Evolutionary conservation across 805 yeast genomes (phyloP), one percentile per base, ranked within the genome.

Genomic region (Starmerella floris): DNA sequence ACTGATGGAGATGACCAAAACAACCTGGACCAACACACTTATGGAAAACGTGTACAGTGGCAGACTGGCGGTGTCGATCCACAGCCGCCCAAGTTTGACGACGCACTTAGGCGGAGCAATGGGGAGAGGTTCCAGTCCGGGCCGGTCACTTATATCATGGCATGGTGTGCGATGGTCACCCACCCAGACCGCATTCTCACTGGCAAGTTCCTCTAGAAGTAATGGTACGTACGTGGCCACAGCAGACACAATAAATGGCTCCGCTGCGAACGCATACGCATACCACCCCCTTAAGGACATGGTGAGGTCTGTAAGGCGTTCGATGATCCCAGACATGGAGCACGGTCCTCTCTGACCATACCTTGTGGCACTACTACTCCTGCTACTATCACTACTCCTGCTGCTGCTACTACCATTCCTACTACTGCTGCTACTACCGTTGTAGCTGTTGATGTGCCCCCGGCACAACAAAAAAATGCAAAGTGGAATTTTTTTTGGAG

Each of bases 151-250:
- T 26, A 33, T 22, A 13, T 32, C 43, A 19, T 40, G 46, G 56
- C 93, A 81, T 1, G 77, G 76, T 11, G 70, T 63, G 2, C 70
- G 44, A 48, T 73, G 79, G 56, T 81, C 84, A 32, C 65, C 64
- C 5, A 70, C 61, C 44, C 68, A 56, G 8, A 82, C 88, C 22
- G 84, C 88, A 55, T 77, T 80, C 35, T 70, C 73, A 20, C 85
- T 66, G 0, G 87, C 93, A 46, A 77, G 68, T 51, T 77, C 79
- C 48, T 81, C 85, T 25, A 81, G 60, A 5, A 81, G 58, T 16
- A 82, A 60, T 0, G 91, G 91, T 5, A 81, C 78, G 56, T 79
- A 82, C 0, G 88, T 79, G 0, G 87, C 79, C 5, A 82, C 79
- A 2, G 80, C 85, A 31, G 83, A 75, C 6, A 81, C 91, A 3